A percentile compares a stretch with the other conserved stretches of the same genome.
Conservation (phyloP, 2,329 filamentous ascomycete genomes). For the Tolypocladium ophioglossoides region DNA sequence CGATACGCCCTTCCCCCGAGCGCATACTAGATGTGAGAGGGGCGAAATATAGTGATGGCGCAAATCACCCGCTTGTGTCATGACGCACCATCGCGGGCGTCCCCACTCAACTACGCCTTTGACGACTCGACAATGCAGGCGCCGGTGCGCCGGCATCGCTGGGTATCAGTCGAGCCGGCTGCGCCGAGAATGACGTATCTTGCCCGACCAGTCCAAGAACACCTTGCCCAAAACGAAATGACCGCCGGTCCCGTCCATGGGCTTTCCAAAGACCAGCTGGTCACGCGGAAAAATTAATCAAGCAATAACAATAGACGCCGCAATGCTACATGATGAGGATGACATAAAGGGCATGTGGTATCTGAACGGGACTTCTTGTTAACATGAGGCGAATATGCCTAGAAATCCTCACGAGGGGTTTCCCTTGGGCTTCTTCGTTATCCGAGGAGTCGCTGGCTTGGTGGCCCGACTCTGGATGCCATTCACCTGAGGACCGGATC, state of each 20-base stretch:
- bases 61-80: not conserved
- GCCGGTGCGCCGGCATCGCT: constrained; percentile 3
- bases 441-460: constrained; percentile 47
- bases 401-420: constrained; percentile 23
- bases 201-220: not conserved
- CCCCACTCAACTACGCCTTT: not conserved
- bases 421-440: constrained; percentile 43
- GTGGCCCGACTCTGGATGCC: constrained; percentile 38
- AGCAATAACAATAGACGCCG: constrained; percentile 20
- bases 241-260: not conserved
- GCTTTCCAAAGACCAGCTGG: constrained; percentile 11
- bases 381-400: not conserved
- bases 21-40: not conserved
- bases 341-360: constrained; percentile 15
- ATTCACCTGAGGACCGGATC: constrained; percentile 35
- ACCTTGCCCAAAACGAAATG: constrained; percentile 10
- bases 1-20: not conserved
- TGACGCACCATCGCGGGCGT: not conserved
- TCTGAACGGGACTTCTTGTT: not conserved
- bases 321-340: constrained; percentile 24
- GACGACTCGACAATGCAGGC: constrained; percentile 1
- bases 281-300: constrained; percentile 11
- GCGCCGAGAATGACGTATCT: not conserved
- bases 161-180: constrained; percentile 9
- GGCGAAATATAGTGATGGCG: not conserved